Percentiles rank a stretch among this genome's conserved stretches.
Evolutionary conservation across 164 flowering plant genomes (phyloP).

Genomic region (Stephania japonica): DNA sequence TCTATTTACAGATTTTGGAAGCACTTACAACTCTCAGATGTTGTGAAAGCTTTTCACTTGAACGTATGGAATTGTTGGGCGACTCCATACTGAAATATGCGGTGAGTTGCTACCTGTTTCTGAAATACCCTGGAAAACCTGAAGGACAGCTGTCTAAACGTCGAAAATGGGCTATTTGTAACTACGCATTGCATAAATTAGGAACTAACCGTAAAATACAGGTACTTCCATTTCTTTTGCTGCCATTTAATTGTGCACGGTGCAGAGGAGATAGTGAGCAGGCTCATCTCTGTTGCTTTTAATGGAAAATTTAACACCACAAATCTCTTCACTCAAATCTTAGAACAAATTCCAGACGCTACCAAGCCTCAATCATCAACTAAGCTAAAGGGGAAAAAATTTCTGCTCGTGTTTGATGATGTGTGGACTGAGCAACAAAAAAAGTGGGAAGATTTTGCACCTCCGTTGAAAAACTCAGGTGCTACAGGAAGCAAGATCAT

Average conservation of each 20-base stretch:
- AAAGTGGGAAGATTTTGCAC: no score
- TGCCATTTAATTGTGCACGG: not conserved
- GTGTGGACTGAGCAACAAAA: no score
- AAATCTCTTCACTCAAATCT: no score
- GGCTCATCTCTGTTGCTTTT: no score
- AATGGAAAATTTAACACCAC: no score
- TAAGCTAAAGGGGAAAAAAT: no score
- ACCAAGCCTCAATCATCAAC: no score
- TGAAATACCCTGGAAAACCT: conserved; percentile 59
- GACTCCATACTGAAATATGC: conserved; percentile 90
- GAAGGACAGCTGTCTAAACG: conserved; percentile 67
- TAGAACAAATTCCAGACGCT: no score
- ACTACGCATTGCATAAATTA: conserved; percentile 62
- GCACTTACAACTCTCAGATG: conserved; percentile 82
- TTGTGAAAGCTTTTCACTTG: conserved; percentile 76
- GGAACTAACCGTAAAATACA: conserved; percentile 62
- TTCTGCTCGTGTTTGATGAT: no score
- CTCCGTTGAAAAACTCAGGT: no score
- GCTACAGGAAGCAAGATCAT: no score
- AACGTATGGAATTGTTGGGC: conserved; percentile 92
- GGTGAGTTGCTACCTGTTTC: conserved; percentile 75
- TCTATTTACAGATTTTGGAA: conserved; percentile 63
- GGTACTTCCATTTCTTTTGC: conserved; percentile 29
- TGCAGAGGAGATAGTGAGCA: no score
- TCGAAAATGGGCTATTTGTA: conserved; percentile 55